A percentile compares a stretch with the other conserved stretches of the same genome.
phyloP scores from a whole-genome alignment of 208 protist genomes.

The Strigomonas culicis region DNA sequence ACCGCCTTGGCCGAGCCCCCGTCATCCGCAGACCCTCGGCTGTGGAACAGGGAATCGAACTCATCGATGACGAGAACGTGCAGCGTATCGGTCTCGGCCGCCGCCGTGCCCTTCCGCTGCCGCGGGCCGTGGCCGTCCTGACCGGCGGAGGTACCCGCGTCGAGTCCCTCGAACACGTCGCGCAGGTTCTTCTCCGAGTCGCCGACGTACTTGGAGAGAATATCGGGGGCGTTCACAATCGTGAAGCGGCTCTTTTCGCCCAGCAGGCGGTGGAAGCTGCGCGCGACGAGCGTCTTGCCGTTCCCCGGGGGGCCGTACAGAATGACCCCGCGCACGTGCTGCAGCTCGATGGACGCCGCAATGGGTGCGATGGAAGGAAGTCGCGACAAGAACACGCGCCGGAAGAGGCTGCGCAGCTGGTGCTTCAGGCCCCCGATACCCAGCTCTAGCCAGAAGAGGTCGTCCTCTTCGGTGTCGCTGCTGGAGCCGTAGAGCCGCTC shows the following conservation, averaged over 20 bases:
- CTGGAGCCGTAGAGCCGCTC: constrained; percentile 41
- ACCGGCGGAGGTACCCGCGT: constrained; percentile 64
- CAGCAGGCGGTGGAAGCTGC: constrained; percentile 97
- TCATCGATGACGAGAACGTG: constrained; percentile 99
- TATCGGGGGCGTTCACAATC: constrained; percentile 95
- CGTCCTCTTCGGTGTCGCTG: constrained; percentile 6
- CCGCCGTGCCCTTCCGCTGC: not conserved
- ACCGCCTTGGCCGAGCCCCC: constrained; percentile 95
- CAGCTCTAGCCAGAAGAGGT: constrained; percentile 59
- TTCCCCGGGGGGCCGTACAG: constrained; percentile 99
- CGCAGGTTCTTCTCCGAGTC: constrained; percentile 99
- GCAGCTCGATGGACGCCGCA: constrained; percentile 81
- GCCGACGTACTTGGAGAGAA: constrained; percentile 99
- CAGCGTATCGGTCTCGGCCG: constrained; percentile 26
- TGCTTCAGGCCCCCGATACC: constrained; percentile 95
- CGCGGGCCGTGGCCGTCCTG: constrained; percentile 11
- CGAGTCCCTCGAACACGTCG: constrained; percentile 96
- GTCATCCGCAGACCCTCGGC: constrained; percentile 81
- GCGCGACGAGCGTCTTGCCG: constrained; percentile 99
- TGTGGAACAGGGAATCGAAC: constrained; percentile 98
- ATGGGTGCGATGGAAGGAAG: constrained; percentile 77
- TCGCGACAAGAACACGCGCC: constrained; percentile 98
- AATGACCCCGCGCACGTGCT: constrained; percentile 98
- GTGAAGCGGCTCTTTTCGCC: constrained; percentile 76
- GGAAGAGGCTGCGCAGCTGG: constrained; percentile 96